Evolutionary conservation across 208 protist genomes (phyloP), one percentile per base, ranked within the genome.

Genomic region (Balamuthia mandrillaris): DNA sequence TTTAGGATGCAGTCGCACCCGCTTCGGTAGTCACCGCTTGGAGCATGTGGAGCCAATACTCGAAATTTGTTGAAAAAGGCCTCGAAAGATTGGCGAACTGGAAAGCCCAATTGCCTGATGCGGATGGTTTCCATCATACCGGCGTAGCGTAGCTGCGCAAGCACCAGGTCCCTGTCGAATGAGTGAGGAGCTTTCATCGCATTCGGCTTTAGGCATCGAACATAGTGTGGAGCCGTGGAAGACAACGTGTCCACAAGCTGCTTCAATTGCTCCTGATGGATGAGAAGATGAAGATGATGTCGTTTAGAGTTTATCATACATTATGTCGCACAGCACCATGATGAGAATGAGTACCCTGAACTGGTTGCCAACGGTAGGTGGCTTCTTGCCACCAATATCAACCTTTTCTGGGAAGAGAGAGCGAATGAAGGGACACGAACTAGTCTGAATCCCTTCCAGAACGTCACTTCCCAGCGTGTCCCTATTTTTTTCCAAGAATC

Each of bases 121-220:
- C 54, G 45, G 45, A 91, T 81, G 18, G 86, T 85, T 54, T 91
- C 89, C 60, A 91, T 88, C 51, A 91, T 86, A 52, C 89, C 89
- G 0, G 52, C 49, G 18, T 83, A 83, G 12, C 75, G 1, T 0
- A 83, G 52, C 41, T 83, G 75, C 6, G 75, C 75, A 44, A 10
- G 1, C 81, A 85, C 58, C 1, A 85, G 65, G 14, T 85, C 81
- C 47, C 49, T 39, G 33, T 92, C 82, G 60, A 94, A 94, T 18
- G 58, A 29, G 18, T 82, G 54, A 29, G 88, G 44, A 18, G 86
- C 79, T 51, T 94, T 94, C 21, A 79, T 18, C 2, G 49, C 68
- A 88, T 96, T 96, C 39, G 94, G 93, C 61, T 95, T 96, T 51
- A 96, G 92, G 84, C 94, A 96, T 18, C 94, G 78, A 9, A 95